phyloP scores from a whole-genome alignment of 2,329 filamentous ascomycete species.

The Pseudogymnoascus sp. region DNA sequence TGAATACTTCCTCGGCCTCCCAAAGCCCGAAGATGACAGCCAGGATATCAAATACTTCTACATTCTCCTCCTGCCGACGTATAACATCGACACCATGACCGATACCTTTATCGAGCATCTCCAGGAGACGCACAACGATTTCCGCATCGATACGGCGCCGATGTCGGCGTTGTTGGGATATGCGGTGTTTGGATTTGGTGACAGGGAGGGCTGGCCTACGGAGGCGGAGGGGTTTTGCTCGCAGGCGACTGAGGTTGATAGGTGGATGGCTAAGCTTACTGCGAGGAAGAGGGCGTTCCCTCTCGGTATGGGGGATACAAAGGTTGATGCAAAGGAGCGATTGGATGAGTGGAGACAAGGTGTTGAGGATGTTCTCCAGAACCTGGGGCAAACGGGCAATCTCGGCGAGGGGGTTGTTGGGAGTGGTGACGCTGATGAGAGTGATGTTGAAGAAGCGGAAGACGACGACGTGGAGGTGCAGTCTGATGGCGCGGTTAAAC shows the following conservation, averaged over 20 bases:
- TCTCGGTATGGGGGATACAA: constrained; percentile 80
- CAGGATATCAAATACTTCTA: constrained; percentile 62
- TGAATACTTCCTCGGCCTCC: constrained; percentile 78
- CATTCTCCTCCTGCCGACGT: constrained; percentile 77
- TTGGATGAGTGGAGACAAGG: constrained; percentile 75
- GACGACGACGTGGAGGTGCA: constrained; percentile 80
- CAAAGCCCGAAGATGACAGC: constrained; percentile 49
- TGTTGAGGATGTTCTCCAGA: constrained; percentile 62
- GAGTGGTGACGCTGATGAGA: constrained; percentile 75
- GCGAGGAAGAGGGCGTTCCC: constrained; percentile 81
- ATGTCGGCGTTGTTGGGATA: constrained; percentile 74
- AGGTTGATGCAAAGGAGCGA: constrained; percentile 60
- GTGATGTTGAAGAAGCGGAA: constrained; percentile 79
- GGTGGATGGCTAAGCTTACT: constrained; percentile 95
- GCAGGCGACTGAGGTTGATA: constrained; percentile 84
- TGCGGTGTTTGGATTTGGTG: constrained; percentile 89
- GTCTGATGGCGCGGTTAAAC: constrained; percentile 49
- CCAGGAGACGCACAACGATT: constrained; percentile 91
- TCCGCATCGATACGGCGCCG: constrained; percentile 86
- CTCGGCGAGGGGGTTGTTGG: constrained; percentile 64
- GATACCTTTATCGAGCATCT: constrained; percentile 83
- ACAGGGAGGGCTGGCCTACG: constrained; percentile 84
- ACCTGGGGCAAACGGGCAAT: constrained; percentile 53
- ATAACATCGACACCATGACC: constrained; percentile 91
- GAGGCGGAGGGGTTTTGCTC: constrained; percentile 89